Evolutionary conservation across 331 rosid species (phyloP).

Genomic region (Saraca asoca): DNA sequence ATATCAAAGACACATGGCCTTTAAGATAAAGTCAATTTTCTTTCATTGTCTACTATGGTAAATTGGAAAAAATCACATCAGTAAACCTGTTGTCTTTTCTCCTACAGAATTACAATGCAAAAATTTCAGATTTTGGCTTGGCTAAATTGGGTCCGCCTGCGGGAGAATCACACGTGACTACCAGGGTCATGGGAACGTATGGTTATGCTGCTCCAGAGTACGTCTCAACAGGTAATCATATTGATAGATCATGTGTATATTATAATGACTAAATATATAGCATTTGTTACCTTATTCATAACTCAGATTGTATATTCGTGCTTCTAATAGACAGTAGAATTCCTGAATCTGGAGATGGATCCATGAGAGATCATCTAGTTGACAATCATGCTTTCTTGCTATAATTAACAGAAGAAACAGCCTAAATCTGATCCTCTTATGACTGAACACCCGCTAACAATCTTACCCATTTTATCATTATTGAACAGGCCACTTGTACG

Average conservation of each 20-base stretch:
- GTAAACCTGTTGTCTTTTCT: conserved; percentile 14
- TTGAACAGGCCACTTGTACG: conserved; percentile 80
- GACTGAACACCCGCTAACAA: conserved; percentile 11
- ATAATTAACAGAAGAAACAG: conserved; percentile 3
- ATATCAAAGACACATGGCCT: not conserved
- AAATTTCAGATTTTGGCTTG: conserved; percentile 85
- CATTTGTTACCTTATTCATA: conserved; percentile 17
- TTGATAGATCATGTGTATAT: not conserved
- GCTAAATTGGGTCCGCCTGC: conserved; percentile 81
- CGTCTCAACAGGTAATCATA: conserved; percentile 69
- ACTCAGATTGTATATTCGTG: not conserved
- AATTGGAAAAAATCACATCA: conserved; percentile 6
- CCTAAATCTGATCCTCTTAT: not conserved
- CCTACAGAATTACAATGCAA: conserved; percentile 69
- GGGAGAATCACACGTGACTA: conserved; percentile 74
- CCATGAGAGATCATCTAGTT: not conserved
- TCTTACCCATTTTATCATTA: not conserved
- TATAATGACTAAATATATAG: not conserved
- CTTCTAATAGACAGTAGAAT: not conserved
- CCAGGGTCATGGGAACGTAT: conserved; percentile 77
- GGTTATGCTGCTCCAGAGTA: conserved; percentile 97
- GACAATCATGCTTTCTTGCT: not conserved
- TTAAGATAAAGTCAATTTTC: not conserved
- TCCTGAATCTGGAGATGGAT: not conserved
- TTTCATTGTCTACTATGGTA: not conserved